Conservation (phyloP, 345 rosid species). For the Chamaenerion angustifolium region DNA sequence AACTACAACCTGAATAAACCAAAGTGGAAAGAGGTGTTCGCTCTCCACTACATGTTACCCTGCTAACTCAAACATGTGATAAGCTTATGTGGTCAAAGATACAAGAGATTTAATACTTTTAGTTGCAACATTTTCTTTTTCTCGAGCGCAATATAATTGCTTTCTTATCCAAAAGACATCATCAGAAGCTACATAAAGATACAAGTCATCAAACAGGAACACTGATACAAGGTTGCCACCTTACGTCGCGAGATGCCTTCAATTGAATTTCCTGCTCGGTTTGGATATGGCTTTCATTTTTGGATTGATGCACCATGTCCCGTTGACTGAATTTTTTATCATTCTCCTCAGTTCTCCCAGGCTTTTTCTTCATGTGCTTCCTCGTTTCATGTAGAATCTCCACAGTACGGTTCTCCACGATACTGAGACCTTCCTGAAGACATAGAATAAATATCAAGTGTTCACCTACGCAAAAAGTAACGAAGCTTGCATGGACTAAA, state of each 20-base stretch:
- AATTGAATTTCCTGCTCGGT: conserved; percentile 77
- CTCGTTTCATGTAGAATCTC: conserved; percentile 81
- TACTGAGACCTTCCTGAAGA: conserved; percentile 65
- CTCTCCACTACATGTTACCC: too few species aligned
- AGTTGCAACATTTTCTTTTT: too few species aligned
- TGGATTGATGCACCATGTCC: conserved; percentile 19
- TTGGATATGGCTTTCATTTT: conserved; percentile 26
- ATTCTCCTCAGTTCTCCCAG: conserved; percentile 19
- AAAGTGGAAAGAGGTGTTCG: too few species aligned
- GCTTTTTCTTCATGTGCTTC: conserved; percentile 57
- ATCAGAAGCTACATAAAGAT: conserved; percentile 2
- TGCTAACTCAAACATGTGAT: too few species aligned
- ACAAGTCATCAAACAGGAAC: conserved; percentile 11
- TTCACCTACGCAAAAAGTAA: too few species aligned
- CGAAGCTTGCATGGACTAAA: too few species aligned
- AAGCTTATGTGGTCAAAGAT: too few species aligned
- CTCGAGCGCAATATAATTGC: conserved; percentile 3
- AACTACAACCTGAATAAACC: too few species aligned
- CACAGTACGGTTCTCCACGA: conserved; percentile 74
- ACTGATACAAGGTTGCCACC: conserved; percentile 66
- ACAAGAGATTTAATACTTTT: too few species aligned
- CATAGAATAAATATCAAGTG: conserved; percentile 2
- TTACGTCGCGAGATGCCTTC: conserved; percentile 99
- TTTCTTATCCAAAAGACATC: not conserved
- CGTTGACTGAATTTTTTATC: conserved; percentile 18